Conservation (phyloP, 495 filamentous ascomycete genomes). For the Aspergillus conjunctus region DNA sequence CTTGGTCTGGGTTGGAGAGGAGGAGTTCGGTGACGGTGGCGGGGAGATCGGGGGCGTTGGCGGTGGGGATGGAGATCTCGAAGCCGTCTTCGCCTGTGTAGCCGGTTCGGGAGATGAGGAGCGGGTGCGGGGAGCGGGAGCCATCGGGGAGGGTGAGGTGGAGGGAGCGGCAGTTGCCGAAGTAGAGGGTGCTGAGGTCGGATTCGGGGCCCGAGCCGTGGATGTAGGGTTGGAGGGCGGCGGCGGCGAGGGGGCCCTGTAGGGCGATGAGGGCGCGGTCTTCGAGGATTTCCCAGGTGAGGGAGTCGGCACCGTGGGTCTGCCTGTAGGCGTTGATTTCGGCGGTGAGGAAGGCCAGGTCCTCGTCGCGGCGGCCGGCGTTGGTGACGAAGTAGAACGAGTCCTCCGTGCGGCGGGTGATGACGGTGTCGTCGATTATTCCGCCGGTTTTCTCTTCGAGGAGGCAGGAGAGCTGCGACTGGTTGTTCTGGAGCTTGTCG, state of each 20-base stretch:
- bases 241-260: slow-evolving; percentile 77
- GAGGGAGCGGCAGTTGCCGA: slow-evolving; percentile 69
- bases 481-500: slow-evolving; percentile 55
- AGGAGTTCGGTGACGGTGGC: slow-evolving; percentile 60
- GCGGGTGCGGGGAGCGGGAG: slow-evolving; percentile 46
- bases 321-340: slow-evolving; percentile 61
- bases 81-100: slow-evolving; percentile 99
- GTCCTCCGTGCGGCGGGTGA: slow-evolving; percentile 70
- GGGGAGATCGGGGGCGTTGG: slow-evolving; percentile 42
- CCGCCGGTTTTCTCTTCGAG: slow-evolving; percentile 79
- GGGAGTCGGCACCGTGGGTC: slow-evolving; percentile 47
- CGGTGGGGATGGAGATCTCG: slow-evolving; percentile 79
- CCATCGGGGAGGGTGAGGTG: slow-evolving; percentile 53
- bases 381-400: slow-evolving; percentile 93
- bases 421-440: slow-evolving; percentile 90
- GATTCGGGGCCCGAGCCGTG: slow-evolving; percentile 42
- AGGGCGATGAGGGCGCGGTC: slow-evolving; percentile 75
- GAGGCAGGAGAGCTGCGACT: slow-evolving; percentile 78
- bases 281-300: slow-evolving; percentile 71
- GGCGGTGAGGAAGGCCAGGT: slow-evolving; percentile 68
- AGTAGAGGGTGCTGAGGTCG: slow-evolving; percentile 72
- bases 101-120: slow-evolving; percentile 83
- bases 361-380: slow-evolving; percentile 88
- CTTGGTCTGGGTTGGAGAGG: slow-evolving; percentile 59
- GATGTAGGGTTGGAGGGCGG: slow-evolving; percentile 62